Percentiles rank a stretch among this genome's conserved stretches.
These are phyloP conservation scores for Drosera capensis DNA, from an alignment of 148 eudicot species.

Conservation along the genomic window DNA sequence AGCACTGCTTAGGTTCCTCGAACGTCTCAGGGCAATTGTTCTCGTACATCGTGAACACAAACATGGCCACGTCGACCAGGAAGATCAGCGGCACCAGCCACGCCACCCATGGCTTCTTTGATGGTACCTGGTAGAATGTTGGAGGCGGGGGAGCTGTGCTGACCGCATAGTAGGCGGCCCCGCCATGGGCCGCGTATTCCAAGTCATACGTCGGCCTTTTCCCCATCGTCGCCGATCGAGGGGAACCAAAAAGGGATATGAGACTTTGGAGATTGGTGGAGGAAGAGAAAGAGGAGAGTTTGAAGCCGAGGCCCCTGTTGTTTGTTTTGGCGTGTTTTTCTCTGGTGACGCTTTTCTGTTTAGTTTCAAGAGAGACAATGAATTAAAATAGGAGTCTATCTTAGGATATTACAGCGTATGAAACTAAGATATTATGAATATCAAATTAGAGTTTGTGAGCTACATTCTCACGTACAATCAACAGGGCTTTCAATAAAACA, in stretches of 20 bases:
- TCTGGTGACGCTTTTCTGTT: no score
- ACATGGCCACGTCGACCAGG: conserved; percentile 16
- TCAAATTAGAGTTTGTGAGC: no score
- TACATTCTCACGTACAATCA: no score
- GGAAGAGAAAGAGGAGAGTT: not conserved
- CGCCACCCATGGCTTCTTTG: conserved; percentile 7
- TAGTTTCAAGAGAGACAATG: no score
- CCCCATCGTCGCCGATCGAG: conserved; percentile 14
- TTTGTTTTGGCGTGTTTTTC: no score
- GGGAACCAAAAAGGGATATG: not conserved
- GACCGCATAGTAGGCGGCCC: conserved; percentile 16
- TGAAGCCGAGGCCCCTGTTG: not conserved
- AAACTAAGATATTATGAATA: no score
- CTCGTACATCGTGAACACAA: conserved; percentile 19
- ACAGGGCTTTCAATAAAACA: no score
- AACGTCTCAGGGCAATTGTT: conserved; percentile 20
- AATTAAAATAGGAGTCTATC: no score
- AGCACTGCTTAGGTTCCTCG: conserved; percentile 6
- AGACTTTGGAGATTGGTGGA: not conserved
- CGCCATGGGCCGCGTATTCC: conserved; percentile 8
- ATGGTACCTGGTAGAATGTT: conserved; percentile 8
- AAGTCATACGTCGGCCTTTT: conserved; percentile 17
- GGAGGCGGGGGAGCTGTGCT: conserved; percentile 7
- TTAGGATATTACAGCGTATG: no score
- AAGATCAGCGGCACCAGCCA: conserved; percentile 29